phyloP scores from a whole-genome alignment of 140 eudicot species.

The Erigeron philadelphicus region DNA sequence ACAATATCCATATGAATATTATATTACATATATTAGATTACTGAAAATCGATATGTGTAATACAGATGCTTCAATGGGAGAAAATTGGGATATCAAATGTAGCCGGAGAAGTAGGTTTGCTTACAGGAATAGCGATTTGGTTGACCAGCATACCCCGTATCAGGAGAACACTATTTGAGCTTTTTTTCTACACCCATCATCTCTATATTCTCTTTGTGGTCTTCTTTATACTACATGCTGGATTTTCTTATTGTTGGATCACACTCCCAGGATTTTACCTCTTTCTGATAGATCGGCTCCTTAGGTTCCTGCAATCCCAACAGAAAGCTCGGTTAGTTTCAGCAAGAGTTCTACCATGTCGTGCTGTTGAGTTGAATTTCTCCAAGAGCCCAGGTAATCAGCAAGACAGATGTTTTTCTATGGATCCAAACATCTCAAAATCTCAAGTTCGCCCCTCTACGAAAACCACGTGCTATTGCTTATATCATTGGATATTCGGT shows the following conservation, averaged over 20 bases:
- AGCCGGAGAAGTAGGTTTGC: conserved; percentile 59
- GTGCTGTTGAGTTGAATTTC: conserved; percentile 51
- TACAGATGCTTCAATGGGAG: conserved; percentile 49
- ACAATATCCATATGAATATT: not conserved
- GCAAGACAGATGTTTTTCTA: not conserved
- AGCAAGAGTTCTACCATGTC: conserved; percentile 53
- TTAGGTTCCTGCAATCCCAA: conserved; percentile 58
- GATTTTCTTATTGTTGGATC: conserved; percentile 42
- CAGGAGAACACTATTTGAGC: conserved; percentile 51
- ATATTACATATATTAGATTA: conserved; percentile 1
- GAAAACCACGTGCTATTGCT: not conserved
- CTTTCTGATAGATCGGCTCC: conserved; percentile 51
- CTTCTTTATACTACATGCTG: conserved; percentile 56
- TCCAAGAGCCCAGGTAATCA: conserved; percentile 46
- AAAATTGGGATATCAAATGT: conserved; percentile 48
- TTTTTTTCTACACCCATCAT: conserved; percentile 61
- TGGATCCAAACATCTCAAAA: not conserved
- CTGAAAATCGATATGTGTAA: not conserved
- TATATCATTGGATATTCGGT: not conserved
- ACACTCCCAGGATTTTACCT: conserved; percentile 55
- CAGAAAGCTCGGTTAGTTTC: conserved; percentile 48
- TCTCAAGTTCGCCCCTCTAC: not conserved
- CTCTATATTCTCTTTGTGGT: conserved; percentile 43
- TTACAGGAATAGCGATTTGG: conserved; percentile 53
- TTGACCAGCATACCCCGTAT: conserved; percentile 35